Base-by-base conservation (phyloP, 2,329 filamentous ascomycete species). In the Penicillium thymicola region DNA sequence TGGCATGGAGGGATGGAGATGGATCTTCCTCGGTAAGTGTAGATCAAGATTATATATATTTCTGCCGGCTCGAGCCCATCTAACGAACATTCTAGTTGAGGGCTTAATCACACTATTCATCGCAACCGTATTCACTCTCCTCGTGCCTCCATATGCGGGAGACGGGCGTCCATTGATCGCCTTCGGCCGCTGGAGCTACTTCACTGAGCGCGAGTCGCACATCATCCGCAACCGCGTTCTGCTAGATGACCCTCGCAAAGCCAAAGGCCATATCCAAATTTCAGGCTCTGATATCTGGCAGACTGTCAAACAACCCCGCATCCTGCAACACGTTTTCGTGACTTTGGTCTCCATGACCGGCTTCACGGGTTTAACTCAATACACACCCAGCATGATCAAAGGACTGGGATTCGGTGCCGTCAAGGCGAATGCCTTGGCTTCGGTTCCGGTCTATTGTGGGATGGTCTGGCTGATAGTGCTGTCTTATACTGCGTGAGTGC, bases 1-100 rank as follows among this genome's bases (percentile, higher is more conserved):
- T 1, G 78, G 77, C 7, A 71, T 79, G 52, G 65, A 78, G 0
- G 82, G 82, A n/a, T 85, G 82, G 82, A 79, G 81, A 61, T 85
- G 82, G 82, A 72, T 84, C 2, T 84, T 84, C 60, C 66, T 72
- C 11, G 68, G 69, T 71, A 60, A 44, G 60, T 61, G 6, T 11
- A 18, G 4, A 18, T 23, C 18, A 6, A 1, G 2, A 9, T 0
- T 3, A 21, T 34, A 5, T 4, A 32, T 13, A 32, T 23, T 18
- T 41, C 13, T 2, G 21, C 9, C 2, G 8, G 16, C 7, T 9
- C 11, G 21, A 14, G 10, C 6, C 5, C 23, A 9, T 28, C 27
- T 30, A 23, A 30, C 2, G 21, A 14, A 14, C 6, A 3, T 1
- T n/a, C 18, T 9, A 71, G 70, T 83, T 28, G 82, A 83, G 74